phyloP scores from a whole-genome alignment of 805 yeast genomes.

The Saccharomyces kudriavzevii region DNA sequence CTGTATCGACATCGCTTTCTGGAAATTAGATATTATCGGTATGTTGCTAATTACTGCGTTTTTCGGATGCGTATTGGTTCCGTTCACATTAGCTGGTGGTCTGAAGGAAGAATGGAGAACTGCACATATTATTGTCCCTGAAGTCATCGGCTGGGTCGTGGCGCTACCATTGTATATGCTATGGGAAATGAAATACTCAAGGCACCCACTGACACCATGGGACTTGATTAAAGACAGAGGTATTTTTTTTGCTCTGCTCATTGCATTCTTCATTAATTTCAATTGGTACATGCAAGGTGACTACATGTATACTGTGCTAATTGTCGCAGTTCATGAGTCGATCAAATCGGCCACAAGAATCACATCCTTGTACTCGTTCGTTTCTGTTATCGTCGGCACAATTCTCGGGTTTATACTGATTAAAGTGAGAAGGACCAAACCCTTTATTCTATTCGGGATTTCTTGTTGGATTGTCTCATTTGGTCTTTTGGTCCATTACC shows the following conservation, averaged over 20 bases:
- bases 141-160: constrained; percentile 46
- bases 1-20: constrained; percentile 37
- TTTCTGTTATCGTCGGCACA: constrained; percentile 54
- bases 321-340: constrained; percentile 52
- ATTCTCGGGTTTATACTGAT: constrained; percentile 47
- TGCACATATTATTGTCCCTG: constrained; percentile 54
- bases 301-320: constrained; percentile 52
- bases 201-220: constrained; percentile 50
- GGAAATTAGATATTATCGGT: constrained; percentile 59
- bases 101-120: constrained; percentile 41
- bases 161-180: constrained; percentile 44
- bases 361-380: constrained; percentile 53
- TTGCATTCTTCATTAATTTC: constrained; percentile 48
- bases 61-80: constrained; percentile 54
- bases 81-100: constrained; percentile 66
- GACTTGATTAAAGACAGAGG: constrained; percentile 51
- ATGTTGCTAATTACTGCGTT: constrained; percentile 45
- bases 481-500: constrained; percentile 50
- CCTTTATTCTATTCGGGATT: constrained; percentile 52
- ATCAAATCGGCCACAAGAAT: constrained; percentile 58
- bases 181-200: constrained; percentile 52
- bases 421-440: constrained; percentile 45
- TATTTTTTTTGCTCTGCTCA: constrained; percentile 53
- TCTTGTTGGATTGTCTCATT: constrained; percentile 50
- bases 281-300: constrained; percentile 62